Percentiles rank a stretch among this genome's conserved stretches.
Evolutionary conservation across 2,329 filamentous ascomycete species (phyloP).

Genomic region (Colletotrichum aenigma): DNA sequence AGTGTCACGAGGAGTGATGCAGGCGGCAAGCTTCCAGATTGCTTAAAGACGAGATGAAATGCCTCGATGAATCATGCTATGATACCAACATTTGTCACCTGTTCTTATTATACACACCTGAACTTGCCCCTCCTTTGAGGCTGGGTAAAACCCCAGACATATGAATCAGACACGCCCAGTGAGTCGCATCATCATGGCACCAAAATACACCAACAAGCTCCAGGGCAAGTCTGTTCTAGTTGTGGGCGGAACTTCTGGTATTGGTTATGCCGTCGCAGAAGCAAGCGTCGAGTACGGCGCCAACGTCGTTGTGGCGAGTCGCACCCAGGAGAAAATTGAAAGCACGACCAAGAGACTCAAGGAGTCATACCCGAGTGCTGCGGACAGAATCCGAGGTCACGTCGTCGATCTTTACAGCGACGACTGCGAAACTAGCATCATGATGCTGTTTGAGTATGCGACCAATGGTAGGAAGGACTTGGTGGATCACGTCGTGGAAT

Average conservation of each 20-base stretch:
- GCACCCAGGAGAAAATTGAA: slow-evolving; percentile 55
- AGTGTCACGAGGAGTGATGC: not conserved
- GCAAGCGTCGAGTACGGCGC: slow-evolving; percentile 59
- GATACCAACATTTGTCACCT: not conserved
- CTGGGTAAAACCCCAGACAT: not conserved
- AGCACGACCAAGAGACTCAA: slow-evolving; percentile 12
- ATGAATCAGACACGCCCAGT: not conserved
- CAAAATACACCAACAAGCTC: not conserved
- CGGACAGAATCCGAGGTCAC: not conserved
- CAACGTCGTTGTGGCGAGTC: slow-evolving; percentile 63
- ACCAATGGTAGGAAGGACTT: slow-evolving; percentile 45
- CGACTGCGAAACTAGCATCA: slow-evolving; percentile 41
- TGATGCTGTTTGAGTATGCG: slow-evolving; percentile 49
- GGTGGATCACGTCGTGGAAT: slow-evolving; percentile 57
- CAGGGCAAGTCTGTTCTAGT: slow-evolving; percentile 52
- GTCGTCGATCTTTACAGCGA: not conserved
- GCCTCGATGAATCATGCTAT: not conserved
- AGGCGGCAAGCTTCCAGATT: not conserved
- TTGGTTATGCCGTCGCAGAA: slow-evolving; percentile 66
- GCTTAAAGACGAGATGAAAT: not conserved
- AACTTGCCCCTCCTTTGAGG: not conserved
- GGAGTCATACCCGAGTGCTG: not conserved
- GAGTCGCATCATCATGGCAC: not conserved
- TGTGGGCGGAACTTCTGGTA: slow-evolving; percentile 67
- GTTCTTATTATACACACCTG: not conserved